These are phyloP conservation scores for Pythium aphanidermatum DNA, from an alignment of 352 stramenopile genomes.

Conservation along the genomic window DNA sequence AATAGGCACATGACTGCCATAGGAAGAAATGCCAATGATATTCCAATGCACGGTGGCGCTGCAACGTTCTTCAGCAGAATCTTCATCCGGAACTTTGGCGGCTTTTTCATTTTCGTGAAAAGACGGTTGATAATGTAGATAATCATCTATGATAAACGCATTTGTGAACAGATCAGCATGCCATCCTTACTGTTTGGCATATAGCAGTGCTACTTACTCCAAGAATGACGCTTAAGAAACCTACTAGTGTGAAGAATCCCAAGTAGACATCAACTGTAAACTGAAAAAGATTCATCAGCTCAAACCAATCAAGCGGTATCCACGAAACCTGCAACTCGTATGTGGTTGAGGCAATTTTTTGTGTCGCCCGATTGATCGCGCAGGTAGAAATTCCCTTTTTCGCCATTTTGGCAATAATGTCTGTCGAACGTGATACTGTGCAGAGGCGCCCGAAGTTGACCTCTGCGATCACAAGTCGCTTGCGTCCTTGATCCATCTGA, in stretches of 20 bases:
- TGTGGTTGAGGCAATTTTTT: constrained; percentile 47
- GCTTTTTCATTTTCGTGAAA: constrained; percentile 94
- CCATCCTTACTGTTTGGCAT: too few relatives aligned
- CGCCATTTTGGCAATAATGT: constrained; percentile 59
- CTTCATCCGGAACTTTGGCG: constrained; percentile 90
- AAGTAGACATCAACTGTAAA: constrained; percentile 94
- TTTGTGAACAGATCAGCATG: too few relatives aligned
- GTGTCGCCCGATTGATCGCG: constrained; percentile 54
- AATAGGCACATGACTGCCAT: constrained; percentile 45
- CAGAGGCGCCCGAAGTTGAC: constrained; percentile 76
- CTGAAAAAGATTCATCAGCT: constrained; percentile 95
- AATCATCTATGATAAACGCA: constrained; percentile 44
- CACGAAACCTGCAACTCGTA: constrained; percentile 90
- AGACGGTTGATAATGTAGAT: constrained; percentile 93
- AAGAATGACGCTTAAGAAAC: constrained; percentile 81
- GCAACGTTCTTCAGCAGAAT: constrained; percentile 89
- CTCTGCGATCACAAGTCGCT: constrained; percentile 52
- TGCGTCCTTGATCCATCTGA: constrained; percentile 54
- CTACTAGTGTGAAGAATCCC: constrained; percentile 91
- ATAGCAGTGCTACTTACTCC: constrained; percentile 45
- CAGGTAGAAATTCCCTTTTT: constrained; percentile 65
- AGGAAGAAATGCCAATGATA: constrained; percentile 57
- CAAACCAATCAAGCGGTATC: constrained; percentile 89
- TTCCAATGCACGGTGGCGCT: constrained; percentile 76
- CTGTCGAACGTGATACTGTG: constrained; percentile 49